Conservation (phyloP, 2,329 filamentous ascomycete genomes). For the Hawksworthiomyces lignivorus region DNA sequence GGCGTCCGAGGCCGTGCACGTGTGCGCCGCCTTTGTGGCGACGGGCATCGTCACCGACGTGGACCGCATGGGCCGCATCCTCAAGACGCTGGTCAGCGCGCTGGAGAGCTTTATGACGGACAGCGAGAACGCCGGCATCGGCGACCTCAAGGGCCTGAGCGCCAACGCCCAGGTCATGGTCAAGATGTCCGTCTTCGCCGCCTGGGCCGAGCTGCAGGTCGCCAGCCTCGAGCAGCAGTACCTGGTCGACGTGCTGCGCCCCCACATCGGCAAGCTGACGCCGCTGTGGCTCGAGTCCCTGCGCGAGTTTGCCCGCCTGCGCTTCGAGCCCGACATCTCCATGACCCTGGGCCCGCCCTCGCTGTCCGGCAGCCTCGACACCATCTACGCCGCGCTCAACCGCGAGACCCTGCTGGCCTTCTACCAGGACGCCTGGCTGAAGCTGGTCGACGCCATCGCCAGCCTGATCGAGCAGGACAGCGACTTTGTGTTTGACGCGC, state of each 20-base stretch:
- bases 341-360: constrained; percentile 77
- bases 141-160: constrained; percentile 84
- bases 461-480: constrained; percentile 96
- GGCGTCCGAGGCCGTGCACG: constrained; percentile 91
- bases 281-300: constrained; percentile 91
- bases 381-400: constrained; percentile 90
- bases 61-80: constrained; percentile 95
- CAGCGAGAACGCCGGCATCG: constrained; percentile 75
- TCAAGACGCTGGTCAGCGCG: constrained; percentile 85
- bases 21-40: constrained; percentile 95
- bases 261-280: constrained; percentile 82
- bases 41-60: constrained; percentile 96
- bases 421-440: constrained; percentile 96
- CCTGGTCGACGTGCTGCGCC: constrained; percentile 77
- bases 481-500: constrained; percentile 91
- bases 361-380: constrained; percentile 78
- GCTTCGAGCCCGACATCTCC: constrained; percentile 93
- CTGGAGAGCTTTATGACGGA: constrained; percentile 87
- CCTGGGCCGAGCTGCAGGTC: constrained; percentile 95
- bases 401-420: constrained; percentile 88
- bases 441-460: constrained; percentile 92
- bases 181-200: constrained; percentile 92
- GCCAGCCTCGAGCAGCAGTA: constrained; percentile 90
- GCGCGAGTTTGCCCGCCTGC: constrained; percentile 82
- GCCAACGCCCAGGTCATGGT: constrained; percentile 98